Conservation (phyloP, 2,329 filamentous ascomycete species). For the Diaporthe batatas region DNA sequence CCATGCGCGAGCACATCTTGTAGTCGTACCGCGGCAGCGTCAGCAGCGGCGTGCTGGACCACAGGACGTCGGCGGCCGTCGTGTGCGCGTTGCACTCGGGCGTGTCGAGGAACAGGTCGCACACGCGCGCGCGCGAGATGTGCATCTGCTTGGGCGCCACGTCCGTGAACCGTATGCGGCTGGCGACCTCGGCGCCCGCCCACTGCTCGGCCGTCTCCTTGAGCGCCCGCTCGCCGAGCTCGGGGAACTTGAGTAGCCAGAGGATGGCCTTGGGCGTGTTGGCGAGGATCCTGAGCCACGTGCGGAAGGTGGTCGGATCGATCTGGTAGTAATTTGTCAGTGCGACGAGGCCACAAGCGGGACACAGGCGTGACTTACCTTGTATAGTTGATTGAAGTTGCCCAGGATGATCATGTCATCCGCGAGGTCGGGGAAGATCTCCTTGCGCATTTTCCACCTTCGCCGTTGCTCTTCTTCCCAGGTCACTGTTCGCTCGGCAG, state of each 20-base stretch:
- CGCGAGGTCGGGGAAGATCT: conserved; percentile 85
- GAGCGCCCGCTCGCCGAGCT: conserved; percentile 89
- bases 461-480: conserved; percentile 88
- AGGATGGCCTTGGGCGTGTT: conserved; percentile 88
- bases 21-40: conserved; percentile 93
- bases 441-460: conserved; percentile 93
- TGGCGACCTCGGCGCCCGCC: conserved; percentile 88
- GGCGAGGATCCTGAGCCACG: conserved; percentile 92
- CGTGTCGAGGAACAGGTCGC: conserved; percentile 96
- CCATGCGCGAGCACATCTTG: conserved; percentile 99
- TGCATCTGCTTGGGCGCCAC: conserved; percentile 96
- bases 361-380: conserved; percentile 68
- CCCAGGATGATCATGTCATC: conserved; percentile 92
- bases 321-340: conserved; percentile 69
- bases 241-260: conserved; percentile 97
- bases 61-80: conserved; percentile 94
- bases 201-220: conserved; percentile 83
- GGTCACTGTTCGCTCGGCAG: conserved; percentile 72
- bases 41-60: conserved; percentile 93
- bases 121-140: conserved; percentile 90
- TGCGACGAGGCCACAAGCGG: background rate
- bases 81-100: conserved; percentile 99
- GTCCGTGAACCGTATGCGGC: conserved; percentile 92
- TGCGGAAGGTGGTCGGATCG: conserved; percentile 95
- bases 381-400: conserved; percentile 99